A percentile compares a stretch with the other conserved stretches of the same genome.
Evolutionary conservation across 1,284 basidiomycete genomes (phyloP).

Genomic region (Ceratorhiza oryzae-sativae): DNA sequence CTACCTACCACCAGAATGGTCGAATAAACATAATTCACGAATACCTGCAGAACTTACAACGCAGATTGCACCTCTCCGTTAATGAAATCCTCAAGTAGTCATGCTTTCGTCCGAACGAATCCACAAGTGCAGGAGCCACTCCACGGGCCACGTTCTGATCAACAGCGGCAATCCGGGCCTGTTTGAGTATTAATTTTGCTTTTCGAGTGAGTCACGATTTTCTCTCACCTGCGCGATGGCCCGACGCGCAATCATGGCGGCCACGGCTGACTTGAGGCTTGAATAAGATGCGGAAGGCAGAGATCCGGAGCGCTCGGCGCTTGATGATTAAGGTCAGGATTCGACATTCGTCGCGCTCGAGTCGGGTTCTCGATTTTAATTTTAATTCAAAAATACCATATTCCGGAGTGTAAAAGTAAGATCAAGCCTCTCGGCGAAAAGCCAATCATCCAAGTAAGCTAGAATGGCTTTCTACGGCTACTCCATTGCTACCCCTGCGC

Average conservation of each 20-base stretch:
- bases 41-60: constrained; percentile 62
- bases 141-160: constrained; percentile 55
- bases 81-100: constrained; percentile 86
- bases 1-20: constrained; percentile 62
- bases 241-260: constrained; percentile 30
- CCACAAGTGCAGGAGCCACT: constrained; percentile 64
- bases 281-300: background rate
- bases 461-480: no score
- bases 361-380: no score
- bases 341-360: no score
- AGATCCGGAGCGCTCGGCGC: constrained; percentile 35
- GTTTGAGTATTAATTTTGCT: background rate
- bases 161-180: constrained; percentile 63
- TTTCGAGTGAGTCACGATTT: background rate
- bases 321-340: background rate
- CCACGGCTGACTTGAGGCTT: background rate
- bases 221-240: constrained; percentile 17
- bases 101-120: constrained; percentile 73
- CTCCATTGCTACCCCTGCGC: no score
- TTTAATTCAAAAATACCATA: no score
- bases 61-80: constrained; percentile 86
- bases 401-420: no score
- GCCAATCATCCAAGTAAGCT: no score
- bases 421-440: no score
- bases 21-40: background rate